phyloP scores from a whole-genome alignment of 228 moss, liverwort and hornwort species.

The Sphagnum fallax region DNA sequence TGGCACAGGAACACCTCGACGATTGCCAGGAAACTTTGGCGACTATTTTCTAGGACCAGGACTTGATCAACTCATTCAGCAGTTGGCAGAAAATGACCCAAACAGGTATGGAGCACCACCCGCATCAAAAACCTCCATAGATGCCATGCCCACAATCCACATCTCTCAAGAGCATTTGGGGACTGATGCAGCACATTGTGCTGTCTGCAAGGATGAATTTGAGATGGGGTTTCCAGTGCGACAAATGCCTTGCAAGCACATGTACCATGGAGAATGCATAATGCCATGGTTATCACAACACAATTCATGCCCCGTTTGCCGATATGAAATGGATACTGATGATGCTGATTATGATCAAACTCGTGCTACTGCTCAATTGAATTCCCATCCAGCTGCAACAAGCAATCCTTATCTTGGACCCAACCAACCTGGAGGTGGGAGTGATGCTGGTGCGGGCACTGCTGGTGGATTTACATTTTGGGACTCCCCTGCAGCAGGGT shows the following conservation, averaged over 20 bases:
- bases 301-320: slow-evolving; percentile 57
- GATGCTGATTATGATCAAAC: slow-evolving; percentile 44
- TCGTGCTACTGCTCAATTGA: slow-evolving; percentile 9
- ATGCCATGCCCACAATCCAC: slow-evolving; percentile 52
- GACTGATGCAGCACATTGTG: slow-evolving; percentile 55
- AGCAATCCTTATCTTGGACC: slow-evolving; percentile 6
- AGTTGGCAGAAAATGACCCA: slow-evolving; percentile 55
- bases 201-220: slow-evolving; percentile 60
- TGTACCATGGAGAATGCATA: slow-evolving; percentile 56
- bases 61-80: slow-evolving; percentile 54
- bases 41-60: slow-evolving; percentile 55
- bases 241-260: slow-evolving; percentile 61
- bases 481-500: slow-evolving; percentile 14
- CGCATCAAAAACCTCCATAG: slow-evolving; percentile 42
- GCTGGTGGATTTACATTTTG: slow-evolving; percentile 16
- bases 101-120: slow-evolving; percentile 57
- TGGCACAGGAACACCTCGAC: slow-evolving; percentile 32
- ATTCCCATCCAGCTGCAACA: slow-evolving; percentile 2
- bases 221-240: slow-evolving; percentile 34
- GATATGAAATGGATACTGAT: slow-evolving; percentile 54
- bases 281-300: slow-evolving; percentile 52
- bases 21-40: slow-evolving; percentile 48
- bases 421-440: slow-evolving; percentile 15
- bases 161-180: slow-evolving; percentile 38
- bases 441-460: slow-evolving; percentile 8